A percentile compares a stretch with the other conserved stretches of the same genome.
These are phyloP conservation scores for Xeromyces bisporus DNA, from an alignment of 495 filamentous ascomycete species.

Conservation along the genomic window DNA sequence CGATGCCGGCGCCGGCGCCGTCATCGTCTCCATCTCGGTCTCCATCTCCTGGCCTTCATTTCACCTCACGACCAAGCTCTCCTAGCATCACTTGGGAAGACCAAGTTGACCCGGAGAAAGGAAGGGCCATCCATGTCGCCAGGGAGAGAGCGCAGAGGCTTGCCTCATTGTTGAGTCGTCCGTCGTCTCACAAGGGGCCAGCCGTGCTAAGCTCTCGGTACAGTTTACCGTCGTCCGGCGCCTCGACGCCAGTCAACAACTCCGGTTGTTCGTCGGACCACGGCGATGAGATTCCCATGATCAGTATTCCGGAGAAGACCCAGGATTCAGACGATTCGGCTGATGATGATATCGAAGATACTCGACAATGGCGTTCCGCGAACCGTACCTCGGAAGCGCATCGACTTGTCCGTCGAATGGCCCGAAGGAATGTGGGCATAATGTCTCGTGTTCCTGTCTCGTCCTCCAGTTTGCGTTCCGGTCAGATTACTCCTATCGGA, in stretches of 20 bases:
- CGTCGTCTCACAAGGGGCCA: slow-evolving; percentile 10
- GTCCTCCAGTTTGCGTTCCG: slow-evolving; percentile 32
- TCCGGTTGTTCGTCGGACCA: slow-evolving; percentile 14
- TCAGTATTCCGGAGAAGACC: slow-evolving; percentile 19
- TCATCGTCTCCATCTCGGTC: slow-evolving; percentile 13
- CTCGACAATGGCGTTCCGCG: slow-evolving; percentile 15
- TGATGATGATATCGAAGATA: slow-evolving; percentile 18
- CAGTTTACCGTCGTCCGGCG: slow-evolving; percentile 16
- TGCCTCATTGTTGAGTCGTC: slow-evolving; percentile 18
- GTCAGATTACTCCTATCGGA: slow-evolving; percentile 40
- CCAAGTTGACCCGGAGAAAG: slow-evolving; percentile 25
- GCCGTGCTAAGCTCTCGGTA: slow-evolving; percentile 16
- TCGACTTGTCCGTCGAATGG: slow-evolving; percentile 23
- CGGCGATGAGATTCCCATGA: slow-evolving; percentile 25
- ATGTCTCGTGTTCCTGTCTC: slow-evolving; percentile 21
- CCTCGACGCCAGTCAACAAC: slow-evolving; percentile 17
- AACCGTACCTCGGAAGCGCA: slow-evolving; percentile 18
- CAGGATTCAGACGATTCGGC: slow-evolving; percentile 12
- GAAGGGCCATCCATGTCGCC: slow-evolving; percentile 19
- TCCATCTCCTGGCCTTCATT: too few relatives aligned
- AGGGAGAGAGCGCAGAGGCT: slow-evolving; percentile 19
- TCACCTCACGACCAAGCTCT: too few relatives aligned
- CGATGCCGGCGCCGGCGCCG: slow-evolving; percentile 17
- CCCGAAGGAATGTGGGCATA: slow-evolving; percentile 19
- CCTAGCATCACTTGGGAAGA: slow-evolving; percentile 10